Conservation (phyloP, 1,284 basidiomycete species). For the Puccinia polysora region DNA sequence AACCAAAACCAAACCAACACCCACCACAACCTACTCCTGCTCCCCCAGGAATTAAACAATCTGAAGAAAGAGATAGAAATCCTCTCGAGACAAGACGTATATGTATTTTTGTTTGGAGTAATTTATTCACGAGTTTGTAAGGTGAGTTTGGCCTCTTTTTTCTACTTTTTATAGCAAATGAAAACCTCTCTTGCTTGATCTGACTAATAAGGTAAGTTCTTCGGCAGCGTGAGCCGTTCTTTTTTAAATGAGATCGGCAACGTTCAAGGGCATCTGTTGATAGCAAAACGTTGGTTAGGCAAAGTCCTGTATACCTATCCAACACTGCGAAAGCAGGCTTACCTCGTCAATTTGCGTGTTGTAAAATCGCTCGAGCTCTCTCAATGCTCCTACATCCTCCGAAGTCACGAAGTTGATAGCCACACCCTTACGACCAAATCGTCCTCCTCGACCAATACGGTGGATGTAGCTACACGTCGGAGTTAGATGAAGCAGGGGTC, state of each 20-base stretch:
- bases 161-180: too few species aligned
- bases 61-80: too few species aligned
- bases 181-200: too few species aligned
- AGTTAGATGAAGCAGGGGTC: not conserved
- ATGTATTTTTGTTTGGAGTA: too few species aligned
- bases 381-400: conserved; percentile 29
- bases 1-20: too few species aligned
- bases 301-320: not conserved
- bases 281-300: conserved; percentile 46
- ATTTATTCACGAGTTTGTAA: too few species aligned
- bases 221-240: too few species aligned
- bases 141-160: too few species aligned
- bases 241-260: conserved; percentile 53
- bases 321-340: not conserved
- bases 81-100: too few species aligned
- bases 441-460: conserved; percentile 89
- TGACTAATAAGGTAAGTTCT: too few species aligned
- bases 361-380: conserved; percentile 40
- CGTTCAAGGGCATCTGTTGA: conserved; percentile 53
- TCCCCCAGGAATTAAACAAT: too few species aligned
- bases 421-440: conserved; percentile 87
- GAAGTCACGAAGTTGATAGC: conserved; percentile 45
- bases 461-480: conserved; percentile 92
- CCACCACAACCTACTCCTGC: too few species aligned
- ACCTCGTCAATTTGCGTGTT: conserved; percentile 43